Conservation (phyloP, 169 alveolate genomes). For the Babesia gibsoni region DNA sequence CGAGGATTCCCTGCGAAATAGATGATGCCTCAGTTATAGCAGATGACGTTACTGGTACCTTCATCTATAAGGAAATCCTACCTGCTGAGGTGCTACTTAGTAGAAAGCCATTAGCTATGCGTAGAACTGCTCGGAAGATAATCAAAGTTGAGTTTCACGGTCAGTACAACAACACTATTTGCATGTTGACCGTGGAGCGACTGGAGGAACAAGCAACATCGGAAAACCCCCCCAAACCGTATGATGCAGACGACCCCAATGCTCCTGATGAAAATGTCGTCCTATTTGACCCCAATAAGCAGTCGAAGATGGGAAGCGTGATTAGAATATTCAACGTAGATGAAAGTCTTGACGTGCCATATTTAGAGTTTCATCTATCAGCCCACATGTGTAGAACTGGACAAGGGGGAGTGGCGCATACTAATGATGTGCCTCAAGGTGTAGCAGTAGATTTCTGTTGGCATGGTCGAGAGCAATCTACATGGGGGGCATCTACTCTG, state of each 20-base stretch:
- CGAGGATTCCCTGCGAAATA: conserved; percentile 30
- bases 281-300: no score
- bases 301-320: conserved; percentile 2
- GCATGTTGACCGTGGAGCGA: conserved; percentile 35
- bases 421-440: no score
- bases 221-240: neutral
- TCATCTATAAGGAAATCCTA: neutral
- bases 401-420: neutral
- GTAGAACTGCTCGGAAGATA: neutral
- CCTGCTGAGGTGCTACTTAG: conserved; percentile 12
- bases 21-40: conserved; percentile 3
- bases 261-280: no score
- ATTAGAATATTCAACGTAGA: conserved; percentile 51
- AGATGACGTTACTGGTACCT: neutral
- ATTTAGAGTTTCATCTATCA: conserved; percentile 1
- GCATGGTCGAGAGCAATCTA: conserved; percentile 8
- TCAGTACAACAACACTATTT: conserved; percentile 5
- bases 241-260: neutral
- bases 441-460: conserved; percentile 45
- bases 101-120: neutral
- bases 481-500: conserved; percentile 28
- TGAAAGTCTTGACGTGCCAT: conserved; percentile 35
- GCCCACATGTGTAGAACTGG: conserved; percentile 55
- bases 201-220: neutral
- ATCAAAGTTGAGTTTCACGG: conserved; percentile 15